These are phyloP conservation scores for Colletotrichum gloeosporioides DNA, from an alignment of 2,329 filamentous ascomycete species.

Conservation along the genomic window DNA sequence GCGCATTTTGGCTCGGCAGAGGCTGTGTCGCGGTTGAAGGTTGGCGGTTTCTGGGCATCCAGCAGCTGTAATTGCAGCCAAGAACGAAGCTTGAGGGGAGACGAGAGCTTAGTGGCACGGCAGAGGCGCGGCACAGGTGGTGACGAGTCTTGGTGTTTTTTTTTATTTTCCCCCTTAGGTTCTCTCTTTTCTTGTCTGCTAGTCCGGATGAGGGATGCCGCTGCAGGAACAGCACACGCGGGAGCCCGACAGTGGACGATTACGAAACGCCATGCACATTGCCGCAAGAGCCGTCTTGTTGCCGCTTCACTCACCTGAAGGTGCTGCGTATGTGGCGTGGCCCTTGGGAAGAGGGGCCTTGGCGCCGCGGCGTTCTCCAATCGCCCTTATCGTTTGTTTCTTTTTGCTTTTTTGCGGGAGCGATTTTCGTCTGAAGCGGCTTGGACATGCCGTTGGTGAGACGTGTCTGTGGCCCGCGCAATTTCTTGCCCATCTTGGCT, in stretches of 20 bases:
- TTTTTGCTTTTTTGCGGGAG: background rate
- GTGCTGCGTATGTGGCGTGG: background rate
- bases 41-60: background rate
- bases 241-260: background rate
- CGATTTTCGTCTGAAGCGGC: background rate
- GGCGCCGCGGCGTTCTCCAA: background rate
- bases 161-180: background rate
- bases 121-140: background rate
- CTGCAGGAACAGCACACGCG: background rate
- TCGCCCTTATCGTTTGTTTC: background rate
- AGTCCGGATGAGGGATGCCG: background rate
- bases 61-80: background rate
- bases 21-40: background rate
- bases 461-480: background rate
- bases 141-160: background rate
- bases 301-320: background rate
- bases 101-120: background rate
- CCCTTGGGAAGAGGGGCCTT: background rate
- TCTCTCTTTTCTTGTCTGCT: background rate
- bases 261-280: background rate
- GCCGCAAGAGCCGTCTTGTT: background rate
- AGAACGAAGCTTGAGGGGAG: background rate
- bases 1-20: background rate
- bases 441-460: background rate
- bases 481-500: background rate